Evolutionary conservation across 2,329 filamentous ascomycete species (phyloP), one percentile per base, ranked within the genome.

Genomic region (Exophiala alcalophila): DNA sequence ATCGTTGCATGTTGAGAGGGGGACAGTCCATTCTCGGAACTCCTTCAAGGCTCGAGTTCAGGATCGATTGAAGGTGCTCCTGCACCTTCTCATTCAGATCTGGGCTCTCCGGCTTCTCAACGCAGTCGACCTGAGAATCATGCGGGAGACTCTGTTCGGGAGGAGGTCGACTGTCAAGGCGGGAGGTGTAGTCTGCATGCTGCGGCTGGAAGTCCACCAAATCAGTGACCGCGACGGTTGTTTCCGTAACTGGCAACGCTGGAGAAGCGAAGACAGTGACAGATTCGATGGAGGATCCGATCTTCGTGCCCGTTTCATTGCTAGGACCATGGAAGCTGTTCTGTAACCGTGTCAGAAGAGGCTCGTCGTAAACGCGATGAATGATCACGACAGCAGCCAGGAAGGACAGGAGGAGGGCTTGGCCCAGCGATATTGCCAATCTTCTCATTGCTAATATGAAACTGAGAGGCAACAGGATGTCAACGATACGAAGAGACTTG

Each of bases 261-360:
- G n/a, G n/a, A n/a, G n/a, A n/a, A n/a, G n/a, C n/a, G n/a, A n/a
- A n/a, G n/a, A n/a, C n/a, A n/a, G n/a, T n/a, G n/a, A 59, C 34
- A 3, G 57, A 57, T 50, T 59, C 59, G 9, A 59, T 51, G 2
- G 51, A 50, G 27, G 34, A 21, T 1, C 55, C 57, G 7, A 29
- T 37, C 36, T 57, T 42, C 56, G 59, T 57, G 30, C 52, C 50
- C 12, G 36, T 30, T 15, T 28, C 27, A 31, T 40, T 40, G n/a
- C 26, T 23, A 21, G 20, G 19, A 11, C 21, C 12, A 16, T 29
- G 27, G 3, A 31, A 16, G n/a, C 36, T 19, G 15, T 34, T 30
- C 14, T 25, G 15, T 28, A 34, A n/a, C 26, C 8, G 33, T 23
- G 28, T 24, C 11, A 34, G 20, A n/a, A 34, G 6, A 29, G 40